Base-by-base conservation (phyloP, 2,329 filamentous ascomycete species). In the Paracorniculantispora psalliotae region DNA sequence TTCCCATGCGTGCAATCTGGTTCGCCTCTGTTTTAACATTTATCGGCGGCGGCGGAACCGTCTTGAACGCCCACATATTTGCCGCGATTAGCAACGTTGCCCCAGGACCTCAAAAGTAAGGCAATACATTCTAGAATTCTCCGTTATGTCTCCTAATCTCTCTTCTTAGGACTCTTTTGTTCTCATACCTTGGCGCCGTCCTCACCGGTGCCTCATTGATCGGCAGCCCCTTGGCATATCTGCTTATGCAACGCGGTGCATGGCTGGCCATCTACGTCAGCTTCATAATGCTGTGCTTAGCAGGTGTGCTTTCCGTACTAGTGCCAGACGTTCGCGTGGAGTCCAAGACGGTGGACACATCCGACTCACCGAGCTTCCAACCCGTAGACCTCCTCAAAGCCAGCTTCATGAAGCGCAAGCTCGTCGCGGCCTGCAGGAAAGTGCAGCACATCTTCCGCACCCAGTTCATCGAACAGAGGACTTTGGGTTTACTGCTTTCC, bases 11-110 rank as follows among this genome's bases (percentile, higher is more conserved):
- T 8, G 15, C 25, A 17, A 43, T 47, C 13, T 59, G 56, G 56
- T n/a, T 35, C 28, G 47, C 56, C 13, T 17, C 56, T 9, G 8
- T 59, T 2, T 52, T 51, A 8, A 44, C 17, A n/a, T 25, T 59
- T 15, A 59, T 59, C n/a, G 56, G 56, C 37, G 56, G 56, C 26
- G 56, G 56, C 6, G 37, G 19, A 13, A 17, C 56, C 2, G 56
- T 59, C 17, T 35, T 52, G 6, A 30, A 26, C 37, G 56, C 48
- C 12, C 19, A 17, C 25, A 30, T 59, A 23, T 59, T 52, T 21
- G 26, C 48, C 26, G 21, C 50, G 5, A 35, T 51, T 17, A 53
- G 50, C 50, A 30, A 53, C 33, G 33, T 57, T 37, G 26, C 46
- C 3, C 47, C 47, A 2, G 19, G 19, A n/a, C 7, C 13, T 26